These are phyloP conservation scores for Phallus indusiatus DNA, from an alignment of 768 basidiomycete species.

Conservation along the genomic window DNA sequence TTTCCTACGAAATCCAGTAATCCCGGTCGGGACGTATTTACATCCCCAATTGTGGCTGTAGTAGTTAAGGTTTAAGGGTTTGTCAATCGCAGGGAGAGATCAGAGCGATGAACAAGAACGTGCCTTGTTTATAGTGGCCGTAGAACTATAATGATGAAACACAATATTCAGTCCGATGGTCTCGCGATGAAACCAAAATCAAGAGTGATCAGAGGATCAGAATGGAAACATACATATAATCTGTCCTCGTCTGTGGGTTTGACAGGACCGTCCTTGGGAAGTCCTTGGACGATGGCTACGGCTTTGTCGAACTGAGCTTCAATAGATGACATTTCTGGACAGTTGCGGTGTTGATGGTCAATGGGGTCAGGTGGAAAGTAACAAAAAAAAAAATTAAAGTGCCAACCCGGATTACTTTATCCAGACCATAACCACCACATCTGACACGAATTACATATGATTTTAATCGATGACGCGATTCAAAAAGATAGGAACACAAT, in stretches of 20 bases:
- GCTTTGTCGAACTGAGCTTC: constrained; percentile 65
- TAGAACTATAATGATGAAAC: constrained; percentile 61
- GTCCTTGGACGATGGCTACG: constrained; percentile 48
- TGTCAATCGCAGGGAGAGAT: constrained; percentile 1
- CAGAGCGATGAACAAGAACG: constrained; percentile 7
- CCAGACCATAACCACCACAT: no score
- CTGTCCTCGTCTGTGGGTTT: constrained; percentile 65
- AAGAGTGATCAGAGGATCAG: constrained; percentile 2
- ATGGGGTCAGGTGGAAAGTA: background rate
- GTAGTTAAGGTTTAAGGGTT: background rate
- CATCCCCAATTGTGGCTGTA: constrained; percentile 66
- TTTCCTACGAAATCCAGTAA: constrained; percentile 82
- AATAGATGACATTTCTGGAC: constrained; percentile 44
- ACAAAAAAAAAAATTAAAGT: background rate
- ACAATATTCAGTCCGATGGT: background rate
- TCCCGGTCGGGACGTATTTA: constrained; percentile 54
- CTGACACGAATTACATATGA: no score
- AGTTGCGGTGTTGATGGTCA: background rate
- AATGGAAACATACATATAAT: constrained; percentile 54
- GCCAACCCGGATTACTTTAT: no score
- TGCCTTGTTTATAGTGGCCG: constrained; percentile 88
- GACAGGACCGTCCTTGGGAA: constrained; percentile 77
- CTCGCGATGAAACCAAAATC: no score
- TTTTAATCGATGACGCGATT: no score
- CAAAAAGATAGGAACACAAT: no score